phyloP scores from a whole-genome alignment of 2,329 filamentous ascomycete species.

The Ophiosphaerella herpotricha region DNA sequence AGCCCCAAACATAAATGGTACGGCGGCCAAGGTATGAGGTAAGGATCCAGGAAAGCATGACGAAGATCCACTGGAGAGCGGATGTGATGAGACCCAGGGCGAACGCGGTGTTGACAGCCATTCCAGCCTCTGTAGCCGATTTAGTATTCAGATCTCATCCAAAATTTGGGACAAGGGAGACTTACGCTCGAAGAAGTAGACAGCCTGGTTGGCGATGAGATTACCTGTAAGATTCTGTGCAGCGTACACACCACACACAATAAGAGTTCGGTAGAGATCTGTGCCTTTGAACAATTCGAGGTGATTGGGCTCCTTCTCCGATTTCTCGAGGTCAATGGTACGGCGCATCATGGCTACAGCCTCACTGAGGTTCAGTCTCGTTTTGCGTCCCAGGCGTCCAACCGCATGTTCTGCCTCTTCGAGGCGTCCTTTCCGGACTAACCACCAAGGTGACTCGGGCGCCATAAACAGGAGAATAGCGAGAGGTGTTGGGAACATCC shows the following conservation, averaged over 20 bases:
- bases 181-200: slow-evolving; percentile 64
- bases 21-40: slow-evolving; percentile 67
- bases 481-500: slow-evolving; percentile 52
- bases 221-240: slow-evolving; percentile 67
- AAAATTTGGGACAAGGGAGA: slow-evolving; percentile 13
- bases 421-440: slow-evolving; percentile 52
- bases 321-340: slow-evolving; percentile 60
- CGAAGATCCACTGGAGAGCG: slow-evolving; percentile 64
- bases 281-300: slow-evolving; percentile 61
- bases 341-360: slow-evolving; percentile 64
- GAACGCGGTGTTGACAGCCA: slow-evolving; percentile 60
- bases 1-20: slow-evolving; percentile 67
- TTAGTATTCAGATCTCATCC: slow-evolving; percentile 25
- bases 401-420: slow-evolving; percentile 54
- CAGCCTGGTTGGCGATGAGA: slow-evolving; percentile 66
- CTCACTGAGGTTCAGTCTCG: slow-evolving; percentile 49
- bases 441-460: slow-evolving; percentile 59
- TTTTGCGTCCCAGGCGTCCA: slow-evolving; percentile 54
- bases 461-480: slow-evolving; percentile 52
- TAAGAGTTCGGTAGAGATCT: slow-evolving; percentile 59
- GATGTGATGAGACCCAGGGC: slow-evolving; percentile 68
- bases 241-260: slow-evolving; percentile 62
- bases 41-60: slow-evolving; percentile 70
- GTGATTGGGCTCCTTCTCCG: slow-evolving; percentile 53
- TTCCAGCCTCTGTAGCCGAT: slow-evolving; percentile 62